A percentile compares a stretch with the other conserved stretches of the same genome.
phyloP scores from a whole-genome alignment of 805 yeast genomes.

The Barnettozyma californica region DNA sequence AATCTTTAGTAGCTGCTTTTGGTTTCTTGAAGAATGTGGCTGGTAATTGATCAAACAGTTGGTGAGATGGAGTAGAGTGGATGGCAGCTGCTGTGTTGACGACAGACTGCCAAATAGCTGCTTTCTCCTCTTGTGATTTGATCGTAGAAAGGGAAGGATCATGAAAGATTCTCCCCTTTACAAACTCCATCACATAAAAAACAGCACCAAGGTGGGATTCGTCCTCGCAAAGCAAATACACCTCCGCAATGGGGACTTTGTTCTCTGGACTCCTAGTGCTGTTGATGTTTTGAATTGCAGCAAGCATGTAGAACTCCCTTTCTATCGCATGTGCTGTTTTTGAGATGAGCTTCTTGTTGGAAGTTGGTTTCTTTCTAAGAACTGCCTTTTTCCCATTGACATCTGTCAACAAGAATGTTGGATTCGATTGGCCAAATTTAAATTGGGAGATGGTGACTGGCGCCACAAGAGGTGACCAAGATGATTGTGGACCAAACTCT shows the following conservation, averaged over 20 bases:
- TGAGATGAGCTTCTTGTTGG: conserved; percentile 43
- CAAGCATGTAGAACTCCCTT: conserved; percentile 49
- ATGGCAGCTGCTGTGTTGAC: conserved; percentile 43
- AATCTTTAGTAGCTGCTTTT: conserved; percentile 14
- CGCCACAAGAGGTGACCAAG: conserved; percentile 20
- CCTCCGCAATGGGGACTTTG: conserved; percentile 50
- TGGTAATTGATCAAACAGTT: conserved; percentile 40
- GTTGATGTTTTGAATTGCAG: conserved; percentile 29
- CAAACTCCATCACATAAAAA: conserved; percentile 56
- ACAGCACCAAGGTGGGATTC: conserved; percentile 48
- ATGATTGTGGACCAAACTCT: conserved; percentile 12
- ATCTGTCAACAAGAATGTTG: conserved; percentile 49
- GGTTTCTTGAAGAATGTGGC: conserved; percentile 32
- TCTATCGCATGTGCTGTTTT: conserved; percentile 60
- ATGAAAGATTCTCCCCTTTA: conserved; percentile 52
- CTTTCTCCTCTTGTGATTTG: conserved; percentile 24
- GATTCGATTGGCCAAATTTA: conserved; percentile 60
- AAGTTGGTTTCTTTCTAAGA: conserved; percentile 51
- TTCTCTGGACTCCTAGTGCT: conserved; percentile 9
- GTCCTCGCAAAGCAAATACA: conserved; percentile 50
- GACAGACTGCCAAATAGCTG: conserved; percentile 42
- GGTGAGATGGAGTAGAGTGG: conserved; percentile 42
- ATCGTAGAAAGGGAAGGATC: conserved; percentile 41
- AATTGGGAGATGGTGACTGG: conserved; percentile 45
- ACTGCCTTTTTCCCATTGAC: conserved; percentile 37